Evolutionary conservation across 1,139 yeast genomes (phyloP), one percentile per base, ranked within the genome.

Genomic region (Saccharomyces hybrid): DNA sequence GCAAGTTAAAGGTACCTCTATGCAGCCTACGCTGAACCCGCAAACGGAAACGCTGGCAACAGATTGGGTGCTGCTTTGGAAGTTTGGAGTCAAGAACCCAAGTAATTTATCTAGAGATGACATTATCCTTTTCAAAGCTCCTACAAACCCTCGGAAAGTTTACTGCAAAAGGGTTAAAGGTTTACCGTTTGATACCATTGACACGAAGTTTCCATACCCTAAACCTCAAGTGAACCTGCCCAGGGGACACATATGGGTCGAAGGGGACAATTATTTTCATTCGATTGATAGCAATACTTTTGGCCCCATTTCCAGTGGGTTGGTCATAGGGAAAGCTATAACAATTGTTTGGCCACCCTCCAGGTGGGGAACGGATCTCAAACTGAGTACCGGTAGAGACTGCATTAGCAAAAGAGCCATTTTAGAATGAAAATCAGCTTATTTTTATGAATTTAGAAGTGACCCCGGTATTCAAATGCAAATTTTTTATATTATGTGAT

Each of bases 11-110:
- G 98, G 98, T 1, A 71, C 79, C 46, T 88, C 96, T 20, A 91
- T 91, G 98, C 78, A 88, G 51, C 98, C 98, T 1, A 81, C 96
- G 0, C 79, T 91, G 65, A 91, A 91, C 68, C 95, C 96, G 0
- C 78, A 82, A 49, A 75, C 79, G 23, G 70, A 77, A 16, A 64
- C 73, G 27, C 38, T 32, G 16, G 38, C 14, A 14, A 58, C 58
- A 1, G 97, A 90, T 67, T 78, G 87, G 69, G 90, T 87, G 0
- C 63, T 88, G 7, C 75, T 91, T 14, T 82, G 86, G 77, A 88
- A 87, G 67, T 83, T 75, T 70, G 79, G 81, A 31, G 70, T 82
- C 28, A 76, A 78, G 52, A 70, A 73, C 47, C 76, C 83, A 1
- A 69, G 73, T 23, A 73, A 77, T 38, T 67, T 85, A 42, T 62